Evolutionary conservation across 139 green algal genomes (phyloP).

Genomic region (Edaphochlamys debaryana): DNA sequence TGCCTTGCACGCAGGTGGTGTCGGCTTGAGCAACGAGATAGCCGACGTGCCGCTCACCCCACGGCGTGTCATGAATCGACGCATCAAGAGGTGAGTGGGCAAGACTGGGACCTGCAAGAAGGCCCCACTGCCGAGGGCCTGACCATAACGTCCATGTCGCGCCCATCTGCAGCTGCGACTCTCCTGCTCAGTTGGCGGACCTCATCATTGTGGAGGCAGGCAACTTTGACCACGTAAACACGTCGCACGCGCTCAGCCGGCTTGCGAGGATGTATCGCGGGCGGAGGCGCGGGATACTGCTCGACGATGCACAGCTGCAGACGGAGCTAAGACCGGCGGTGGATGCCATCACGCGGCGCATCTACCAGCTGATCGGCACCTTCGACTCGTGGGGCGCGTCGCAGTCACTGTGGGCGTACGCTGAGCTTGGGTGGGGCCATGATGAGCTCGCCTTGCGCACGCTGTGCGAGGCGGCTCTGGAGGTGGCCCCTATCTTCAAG

Average conservation of each 20-base stretch:
- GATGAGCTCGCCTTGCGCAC: conserved; percentile 16
- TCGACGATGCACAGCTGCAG: neutral
- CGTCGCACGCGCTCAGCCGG: neutral
- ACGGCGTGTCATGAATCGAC: conserved; percentile 13
- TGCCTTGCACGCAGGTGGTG: neutral
- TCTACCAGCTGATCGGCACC: conserved; percentile 20
- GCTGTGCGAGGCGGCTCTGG: conserved; percentile 12
- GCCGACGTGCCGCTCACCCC: neutral
- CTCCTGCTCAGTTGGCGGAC: neutral
- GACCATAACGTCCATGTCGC: neutral
- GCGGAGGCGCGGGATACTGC: neutral
- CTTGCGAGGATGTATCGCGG: conserved; percentile 21
- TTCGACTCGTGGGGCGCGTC: conserved; percentile 23
- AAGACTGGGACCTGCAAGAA: neutral
- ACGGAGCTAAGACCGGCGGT: neutral
- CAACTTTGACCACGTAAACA: conserved; percentile 30
- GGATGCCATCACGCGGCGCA: conserved; percentile 13
- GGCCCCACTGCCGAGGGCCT: neutral
- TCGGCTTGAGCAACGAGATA: neutral
- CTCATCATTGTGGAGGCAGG: conserved; percentile 3
- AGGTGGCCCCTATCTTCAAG: conserved; percentile 19
- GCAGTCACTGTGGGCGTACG: conserved; percentile 29
- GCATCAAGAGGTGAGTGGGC: conserved; percentile 27
- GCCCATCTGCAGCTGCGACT: neutral
- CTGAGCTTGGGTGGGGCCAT: neutral